Conservation (phyloP, 805 yeast genomes). For the Lipomyces lipofer region DNA sequence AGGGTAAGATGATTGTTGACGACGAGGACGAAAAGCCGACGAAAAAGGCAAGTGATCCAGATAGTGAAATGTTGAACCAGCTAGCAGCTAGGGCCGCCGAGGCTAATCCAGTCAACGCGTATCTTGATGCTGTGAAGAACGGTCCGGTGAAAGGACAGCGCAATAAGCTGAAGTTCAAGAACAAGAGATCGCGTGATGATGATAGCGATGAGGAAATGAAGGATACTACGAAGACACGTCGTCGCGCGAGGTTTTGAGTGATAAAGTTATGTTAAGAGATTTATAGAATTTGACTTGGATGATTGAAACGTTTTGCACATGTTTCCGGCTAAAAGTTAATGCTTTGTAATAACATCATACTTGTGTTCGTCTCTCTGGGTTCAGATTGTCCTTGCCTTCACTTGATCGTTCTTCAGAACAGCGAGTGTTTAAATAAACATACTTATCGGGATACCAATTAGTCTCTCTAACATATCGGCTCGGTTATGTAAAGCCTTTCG, state of each 20-base stretch:
- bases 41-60: constrained; percentile 34
- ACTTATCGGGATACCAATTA: too few relatives aligned
- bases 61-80: constrained; percentile 46
- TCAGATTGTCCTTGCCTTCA: too few relatives aligned
- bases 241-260: constrained; percentile 14
- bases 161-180: constrained; percentile 84
- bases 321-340: too few relatives aligned
- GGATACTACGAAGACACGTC: constrained; percentile 3
- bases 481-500: too few relatives aligned
- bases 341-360: too few relatives aligned
- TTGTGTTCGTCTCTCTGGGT: too few relatives aligned
- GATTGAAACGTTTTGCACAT: too few relatives aligned
- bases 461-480: too few relatives aligned
- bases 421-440: too few relatives aligned
- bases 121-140: constrained; percentile 87
- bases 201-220: constrained; percentile 42
- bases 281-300: too few relatives aligned
- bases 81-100: constrained; percentile 42
- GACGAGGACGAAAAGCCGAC: constrained; percentile 36
- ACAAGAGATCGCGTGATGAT: constrained; percentile 52
- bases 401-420: too few relatives aligned
- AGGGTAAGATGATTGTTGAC: constrained; percentile 71
- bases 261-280: too few relatives aligned
- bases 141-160: constrained; percentile 94
- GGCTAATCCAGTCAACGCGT: constrained; percentile 76